phyloP scores from a whole-genome alignment of 129 eudicot species.

The Calendula officinalis region DNA sequence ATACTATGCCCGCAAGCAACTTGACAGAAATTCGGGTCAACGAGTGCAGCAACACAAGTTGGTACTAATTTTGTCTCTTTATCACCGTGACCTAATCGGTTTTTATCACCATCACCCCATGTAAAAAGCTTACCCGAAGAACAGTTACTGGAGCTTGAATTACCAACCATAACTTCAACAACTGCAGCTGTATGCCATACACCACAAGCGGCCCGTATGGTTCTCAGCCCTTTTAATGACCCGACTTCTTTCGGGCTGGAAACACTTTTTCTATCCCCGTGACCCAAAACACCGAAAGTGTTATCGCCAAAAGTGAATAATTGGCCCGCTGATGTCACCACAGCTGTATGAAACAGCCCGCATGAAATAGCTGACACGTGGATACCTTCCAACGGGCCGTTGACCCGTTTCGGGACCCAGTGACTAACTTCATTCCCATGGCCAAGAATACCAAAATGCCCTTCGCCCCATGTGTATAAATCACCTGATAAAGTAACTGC shows the following conservation, averaged over 20 bases:
- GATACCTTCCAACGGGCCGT: constrained; percentile 69
- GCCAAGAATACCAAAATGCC: constrained; percentile 73
- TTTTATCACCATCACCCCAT: constrained; percentile 96
- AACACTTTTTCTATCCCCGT: constrained; percentile 51
- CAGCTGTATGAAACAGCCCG: constrained; percentile 98
- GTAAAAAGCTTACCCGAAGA: constrained; percentile 71
- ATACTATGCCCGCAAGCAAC: constrained; percentile 78
- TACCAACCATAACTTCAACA: constrained; percentile 47
- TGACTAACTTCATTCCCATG: constrained; percentile 72
- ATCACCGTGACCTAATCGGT: constrained; percentile 85
- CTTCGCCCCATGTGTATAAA: constrained; percentile 93
- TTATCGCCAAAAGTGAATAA: constrained; percentile 91
- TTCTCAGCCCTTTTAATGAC: constrained; percentile 55
- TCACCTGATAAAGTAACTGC: constrained; percentile 87
- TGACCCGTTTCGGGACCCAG: constrained; percentile 82
- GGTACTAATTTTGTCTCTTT: constrained; percentile 61
- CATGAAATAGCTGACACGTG: constrained; percentile 67
- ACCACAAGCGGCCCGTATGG: constrained; percentile 83
- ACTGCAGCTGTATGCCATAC: constrained; percentile 97
- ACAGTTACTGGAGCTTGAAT: constrained; percentile 39
- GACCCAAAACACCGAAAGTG: constrained; percentile 91
- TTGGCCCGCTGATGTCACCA: constrained; percentile 67
- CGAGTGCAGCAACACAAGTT: constrained; percentile 51
- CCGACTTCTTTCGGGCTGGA: constrained; percentile 75
- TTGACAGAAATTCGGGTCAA: constrained; percentile 47